Conservation (phyloP, 2,329 filamentous ascomycete species). For the Corinectria fuckeliana region DNA sequence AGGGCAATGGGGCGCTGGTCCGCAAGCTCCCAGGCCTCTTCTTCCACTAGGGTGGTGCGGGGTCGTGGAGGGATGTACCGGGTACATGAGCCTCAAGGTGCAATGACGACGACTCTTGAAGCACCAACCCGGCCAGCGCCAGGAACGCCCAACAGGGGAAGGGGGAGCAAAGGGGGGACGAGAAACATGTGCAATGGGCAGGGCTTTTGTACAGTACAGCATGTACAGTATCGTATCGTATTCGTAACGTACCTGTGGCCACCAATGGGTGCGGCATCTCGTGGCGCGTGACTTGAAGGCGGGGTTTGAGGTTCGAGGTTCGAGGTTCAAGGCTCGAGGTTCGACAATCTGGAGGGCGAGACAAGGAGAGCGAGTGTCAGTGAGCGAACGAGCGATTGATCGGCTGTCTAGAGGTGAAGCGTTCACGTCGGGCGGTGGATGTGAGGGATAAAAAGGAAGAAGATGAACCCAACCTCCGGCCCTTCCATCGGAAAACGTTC, state of each 20-base stretch:
- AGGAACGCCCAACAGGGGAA: not conserved
- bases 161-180: not conserved
- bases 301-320: not conserved
- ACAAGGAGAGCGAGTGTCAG: conserved; percentile 3
- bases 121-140: not conserved
- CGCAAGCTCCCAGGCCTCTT: conserved; percentile 27
- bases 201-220: not conserved
- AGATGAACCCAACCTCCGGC: not conserved
- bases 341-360: not conserved
- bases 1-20: conserved; percentile 27
- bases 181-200: not conserved
- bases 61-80: conserved; percentile 19
- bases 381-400: not conserved
- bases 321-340: not conserved
- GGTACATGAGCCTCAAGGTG: not conserved
- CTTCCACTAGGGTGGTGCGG: conserved; percentile 16
- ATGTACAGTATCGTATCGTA: too few relatives aligned
- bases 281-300: not conserved
- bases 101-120: not conserved
- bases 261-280: conserved; percentile 32
- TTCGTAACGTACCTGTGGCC: conserved; percentile 30
- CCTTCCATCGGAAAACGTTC: conserved; percentile 1
- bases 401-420: not conserved
- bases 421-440: not conserved
- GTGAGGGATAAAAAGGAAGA: not conserved